Conservation (phyloP, 345 rosid species). For the Crucihimalaya himalaica region DNA sequence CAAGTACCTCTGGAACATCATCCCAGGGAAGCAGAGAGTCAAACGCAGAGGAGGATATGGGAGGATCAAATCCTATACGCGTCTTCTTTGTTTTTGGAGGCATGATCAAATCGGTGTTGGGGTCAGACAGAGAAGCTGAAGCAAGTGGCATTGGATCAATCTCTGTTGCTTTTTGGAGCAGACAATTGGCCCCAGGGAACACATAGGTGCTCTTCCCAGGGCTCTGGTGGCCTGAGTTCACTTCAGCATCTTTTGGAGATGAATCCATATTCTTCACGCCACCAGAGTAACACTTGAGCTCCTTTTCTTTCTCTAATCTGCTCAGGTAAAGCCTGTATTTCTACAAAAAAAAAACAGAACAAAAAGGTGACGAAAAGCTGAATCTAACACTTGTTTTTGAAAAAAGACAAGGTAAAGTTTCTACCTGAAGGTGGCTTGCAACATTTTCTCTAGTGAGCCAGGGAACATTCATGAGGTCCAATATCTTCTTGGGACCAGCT, state of each 20-base stretch:
- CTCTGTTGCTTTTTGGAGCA: conserved; percentile 50
- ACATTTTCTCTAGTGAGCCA: conserved; percentile 96
- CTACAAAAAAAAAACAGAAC: conserved; percentile 49
- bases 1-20: conserved; percentile 54
- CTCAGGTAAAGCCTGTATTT: conserved; percentile 93
- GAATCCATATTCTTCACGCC: conserved; percentile 64
- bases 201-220: conserved; percentile 42
- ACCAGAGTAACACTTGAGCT: conserved; percentile 46
- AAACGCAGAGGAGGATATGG: conserved; percentile 46
- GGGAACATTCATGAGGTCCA: conserved; percentile 93
- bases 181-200: conserved; percentile 46
- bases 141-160: conserved; percentile 46
- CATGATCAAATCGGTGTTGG: conserved; percentile 40
- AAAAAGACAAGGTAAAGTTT: conserved; percentile 10
- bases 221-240: conserved; percentile 46
- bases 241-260: conserved; percentile 48
- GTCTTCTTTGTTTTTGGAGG: conserved; percentile 45
- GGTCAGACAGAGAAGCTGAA: conserved; percentile 47
- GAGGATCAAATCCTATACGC: conserved; percentile 46
- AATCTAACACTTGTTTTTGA: not conserved
- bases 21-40: conserved; percentile 55
- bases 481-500: conserved; percentile 96
- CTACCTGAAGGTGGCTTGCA: conserved; percentile 96
- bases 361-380: conserved; percentile 13
- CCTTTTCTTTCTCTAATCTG: conserved; percentile 75